Base-by-base conservation (phyloP, 495 filamentous ascomycete species). In the Parathielavia appendiculata region DNA sequence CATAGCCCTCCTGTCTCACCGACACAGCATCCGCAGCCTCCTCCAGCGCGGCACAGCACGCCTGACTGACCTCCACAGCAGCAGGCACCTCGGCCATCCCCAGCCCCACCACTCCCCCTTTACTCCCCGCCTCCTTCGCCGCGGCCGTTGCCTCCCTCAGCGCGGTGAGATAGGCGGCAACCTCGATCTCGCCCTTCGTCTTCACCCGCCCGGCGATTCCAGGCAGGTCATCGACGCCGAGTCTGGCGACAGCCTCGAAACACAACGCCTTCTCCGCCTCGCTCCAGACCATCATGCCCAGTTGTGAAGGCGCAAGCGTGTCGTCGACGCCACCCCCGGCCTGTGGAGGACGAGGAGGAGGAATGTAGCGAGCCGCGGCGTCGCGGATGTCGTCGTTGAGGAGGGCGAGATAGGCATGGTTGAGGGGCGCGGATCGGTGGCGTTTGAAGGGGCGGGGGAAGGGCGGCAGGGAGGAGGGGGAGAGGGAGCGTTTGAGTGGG, bases 181-280 rank as follows among this genome's bases (percentile, higher is more conserved):
- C 84, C 66, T 97, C 91, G 6, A 89, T 66, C 53, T 82, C 78
- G 49, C 81, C 85, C 62, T 97, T 97, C 2, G 85, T 84, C 0
- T 76, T 75, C 47, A 97, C 79, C 0, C 79, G 75, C 10, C 69
- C 60, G 0, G 91, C 78, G 51, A 97, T 86, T 8, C 75, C 80
- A 8, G 63, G 61, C 10, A 85, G 60, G 51, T 87, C 74, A 63
- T 84, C 76, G 36, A 74, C 79, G 8, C 89, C 89, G 23, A 86
- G 78, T 8, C 80, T 76, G 3, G 79, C 75, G 13, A 95, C 69
- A 1, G 79, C 75, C 7, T 78, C 70, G 69, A 91, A 95, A 52
- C 96, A 82, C 2, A 70, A 51, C 17, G 78, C 70, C 63, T 93
- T 93, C 68, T 97, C 92, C 7, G 72, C 62, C 0, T 70, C 48